Conservation (phyloP, 2,329 filamentous ascomycete species). For the Lasiodiplodia gonubiensis region DNA sequence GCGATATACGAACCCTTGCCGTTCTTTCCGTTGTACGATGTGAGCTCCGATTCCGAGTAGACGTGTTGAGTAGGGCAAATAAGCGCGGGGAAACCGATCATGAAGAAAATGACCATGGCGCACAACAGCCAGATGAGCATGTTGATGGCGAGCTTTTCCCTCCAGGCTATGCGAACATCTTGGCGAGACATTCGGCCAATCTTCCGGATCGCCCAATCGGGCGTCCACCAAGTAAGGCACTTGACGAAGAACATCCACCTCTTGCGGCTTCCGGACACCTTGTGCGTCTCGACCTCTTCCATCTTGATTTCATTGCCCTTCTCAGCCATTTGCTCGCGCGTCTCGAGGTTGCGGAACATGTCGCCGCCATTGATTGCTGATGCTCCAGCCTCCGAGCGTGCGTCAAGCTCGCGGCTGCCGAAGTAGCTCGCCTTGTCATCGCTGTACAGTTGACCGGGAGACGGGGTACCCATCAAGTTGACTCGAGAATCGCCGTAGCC, state of each 20-base stretch:
- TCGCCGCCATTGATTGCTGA: conserved; percentile 86
- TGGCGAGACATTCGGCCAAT: conserved; percentile 88
- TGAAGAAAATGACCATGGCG: conserved; percentile 80
- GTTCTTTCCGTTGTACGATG: conserved; percentile 73
- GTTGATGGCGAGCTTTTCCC: conserved; percentile 98
- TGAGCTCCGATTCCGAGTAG: conserved; percentile 78
- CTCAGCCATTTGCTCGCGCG: conserved; percentile 91
- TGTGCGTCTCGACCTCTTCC: conserved; percentile 85
- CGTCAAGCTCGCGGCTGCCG: conserved; percentile 76
- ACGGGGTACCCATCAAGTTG: conserved; percentile 59
- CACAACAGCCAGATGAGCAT: conserved; percentile 94
- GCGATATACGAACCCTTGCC: conserved; percentile 70
- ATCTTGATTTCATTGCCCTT: conserved; percentile 90
- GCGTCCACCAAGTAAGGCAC: conserved; percentile 82
- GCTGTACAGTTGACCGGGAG: conserved; percentile 66
- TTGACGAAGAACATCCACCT: conserved; percentile 89
- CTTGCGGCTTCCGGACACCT: conserved; percentile 79
- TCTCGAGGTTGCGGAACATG: conserved; percentile 98
- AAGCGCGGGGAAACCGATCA: conserved; percentile 81
- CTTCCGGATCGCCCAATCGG: conserved; percentile 78
- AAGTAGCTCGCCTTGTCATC: conserved; percentile 88
- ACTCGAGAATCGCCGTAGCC: conserved; percentile 66
- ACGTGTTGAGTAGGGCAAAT: conserved; percentile 94
- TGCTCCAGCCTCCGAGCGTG: conserved; percentile 86
- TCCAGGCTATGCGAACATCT: conserved; percentile 90